Percentiles rank a stretch among this genome's conserved stretches.
phyloP scores from a whole-genome alignment of 2,329 filamentous ascomycete species.

The Aspergillus sp. region DNA sequence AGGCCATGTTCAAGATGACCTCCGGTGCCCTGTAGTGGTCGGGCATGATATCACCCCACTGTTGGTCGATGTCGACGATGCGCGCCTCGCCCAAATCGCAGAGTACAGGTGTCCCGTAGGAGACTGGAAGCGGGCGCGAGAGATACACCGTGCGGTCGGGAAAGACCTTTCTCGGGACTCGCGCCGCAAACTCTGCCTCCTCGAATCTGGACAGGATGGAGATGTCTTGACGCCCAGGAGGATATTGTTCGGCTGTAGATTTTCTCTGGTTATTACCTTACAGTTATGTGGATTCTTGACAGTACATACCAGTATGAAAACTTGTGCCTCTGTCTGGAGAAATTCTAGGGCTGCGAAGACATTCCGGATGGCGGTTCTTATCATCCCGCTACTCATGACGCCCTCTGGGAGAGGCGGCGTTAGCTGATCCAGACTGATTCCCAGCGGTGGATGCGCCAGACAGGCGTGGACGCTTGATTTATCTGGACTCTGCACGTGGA shows the following conservation, averaged over 20 bases:
- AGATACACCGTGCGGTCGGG: slow-evolving; percentile 28
- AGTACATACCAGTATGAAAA: slow-evolving; percentile 26
- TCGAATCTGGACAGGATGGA: slow-evolving; percentile 29
- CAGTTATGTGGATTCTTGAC: no score
- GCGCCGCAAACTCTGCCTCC: slow-evolving; percentile 24
- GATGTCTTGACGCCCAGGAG: slow-evolving; percentile 27
- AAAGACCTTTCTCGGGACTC: slow-evolving; percentile 27
- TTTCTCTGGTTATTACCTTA: slow-evolving; percentile 12
- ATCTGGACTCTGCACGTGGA: slow-evolving; percentile 22
- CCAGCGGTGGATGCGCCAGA: slow-evolving; percentile 28
- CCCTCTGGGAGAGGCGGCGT: slow-evolving; percentile 12
- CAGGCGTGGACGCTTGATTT: slow-evolving; percentile 21
- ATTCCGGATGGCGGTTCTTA: slow-evolving; percentile 21
- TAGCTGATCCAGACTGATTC: slow-evolving; percentile 23
- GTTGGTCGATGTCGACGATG: slow-evolving; percentile 16
- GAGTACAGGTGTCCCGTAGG: slow-evolving; percentile 20
- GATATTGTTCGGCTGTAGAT: slow-evolving; percentile 33
- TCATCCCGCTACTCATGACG: slow-evolving; percentile 20
- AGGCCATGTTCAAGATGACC: slow-evolving; percentile 27
- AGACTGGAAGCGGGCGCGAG: slow-evolving; percentile 17
- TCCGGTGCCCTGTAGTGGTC: slow-evolving; percentile 30
- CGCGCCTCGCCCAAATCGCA: slow-evolving; percentile 30
- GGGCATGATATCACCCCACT: slow-evolving; percentile 24
- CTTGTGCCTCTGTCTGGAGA: slow-evolving; percentile 24
- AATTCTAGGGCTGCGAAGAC: slow-evolving; percentile 27